These are phyloP conservation scores for Lichtheimia corymbifera DNA, from an alignment of 371 early-diverging fungal genomes.

Conservation along the genomic window DNA sequence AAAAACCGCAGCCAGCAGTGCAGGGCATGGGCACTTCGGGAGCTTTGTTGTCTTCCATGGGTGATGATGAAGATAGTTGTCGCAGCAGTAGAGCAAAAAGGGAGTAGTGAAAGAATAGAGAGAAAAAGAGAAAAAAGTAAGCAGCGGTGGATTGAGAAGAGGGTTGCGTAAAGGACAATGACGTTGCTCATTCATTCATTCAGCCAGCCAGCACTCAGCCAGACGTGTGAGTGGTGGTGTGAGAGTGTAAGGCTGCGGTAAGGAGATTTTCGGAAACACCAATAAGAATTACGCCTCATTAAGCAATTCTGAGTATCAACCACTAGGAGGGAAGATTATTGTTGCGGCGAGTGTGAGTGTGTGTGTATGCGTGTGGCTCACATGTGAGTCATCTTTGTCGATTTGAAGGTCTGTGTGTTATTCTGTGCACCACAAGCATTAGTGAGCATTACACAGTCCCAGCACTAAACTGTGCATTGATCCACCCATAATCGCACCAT, in stretches of 20 bases:
- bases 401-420: too few species aligned
- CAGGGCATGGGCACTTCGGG: slow-evolving; percentile 58
- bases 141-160: slow-evolving; percentile 9
- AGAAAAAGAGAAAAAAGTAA: slow-evolving; percentile 1
- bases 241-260: not conserved
- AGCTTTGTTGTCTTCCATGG: slow-evolving; percentile 64
- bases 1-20: slow-evolving; percentile 71
- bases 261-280: too few species aligned
- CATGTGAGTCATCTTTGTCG: too few species aligned
- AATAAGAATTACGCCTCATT: too few species aligned
- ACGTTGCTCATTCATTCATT: not conserved
- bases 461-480: too few species aligned
- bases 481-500: too few species aligned
- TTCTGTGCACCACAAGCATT: too few species aligned
- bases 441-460: too few species aligned
- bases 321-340: too few species aligned
- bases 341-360: too few species aligned
- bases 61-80: slow-evolving; percentile 1
- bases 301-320: too few species aligned
- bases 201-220: not conserved
- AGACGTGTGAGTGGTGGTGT: slow-evolving; percentile 4
- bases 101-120: slow-evolving; percentile 5
- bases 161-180: slow-evolving; percentile 8
- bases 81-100: not conserved
- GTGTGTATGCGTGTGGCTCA: too few species aligned